Evolutionary conservation across 257 asterid genomes (phyloP), one percentile per base, ranked within the genome.

Genomic region (Cordia subcordata): DNA sequence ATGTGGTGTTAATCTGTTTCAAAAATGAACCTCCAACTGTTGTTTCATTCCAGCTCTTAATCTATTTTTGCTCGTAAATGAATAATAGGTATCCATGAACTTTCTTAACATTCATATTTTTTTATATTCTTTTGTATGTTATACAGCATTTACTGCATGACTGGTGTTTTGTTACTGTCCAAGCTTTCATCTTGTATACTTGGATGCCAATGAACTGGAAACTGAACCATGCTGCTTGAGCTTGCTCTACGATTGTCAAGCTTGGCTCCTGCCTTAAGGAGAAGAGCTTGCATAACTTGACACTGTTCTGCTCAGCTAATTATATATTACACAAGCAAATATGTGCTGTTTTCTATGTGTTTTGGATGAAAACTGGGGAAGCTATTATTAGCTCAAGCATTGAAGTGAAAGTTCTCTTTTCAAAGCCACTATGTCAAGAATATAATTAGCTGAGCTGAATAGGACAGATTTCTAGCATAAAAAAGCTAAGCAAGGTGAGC

Each of bases 361-460:
- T 64, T 68, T 53, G 37, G 18, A 51, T 20, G 49, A 70, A 68
- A 56, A 57, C 59, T 42, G 23, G 20, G 49, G 66, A 65, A 70
- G 76, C 65, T 16, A 75, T 57, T 45, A 16, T 45, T 69, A 67
- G 46, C 23, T 55, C 69, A 49, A 23, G 64, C 57, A 69, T 37
- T 70, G 72, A 69, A 71, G 58, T 58, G 65, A 47, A 14, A 60
- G 72, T 67, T 75, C 39, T 42, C 61, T 51, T 57, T 38, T 55
- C 56, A 52, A 53, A 57, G 50, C 49, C 61, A 45, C 47, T 58
- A 70, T 19, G 33, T 32, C 53, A 67, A 49, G 62, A 35, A 47
- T 56, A 76, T 72, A 73, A 77, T 77, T 72, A 77, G 84, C 87
- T 75, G 82, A 77, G 81, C 70, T 46, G 79, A 77, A 64, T 71